These are phyloP conservation scores for Penicillium janthinellum DNA, from an alignment of 2,329 filamentous ascomycete species.

Conservation along the genomic window DNA sequence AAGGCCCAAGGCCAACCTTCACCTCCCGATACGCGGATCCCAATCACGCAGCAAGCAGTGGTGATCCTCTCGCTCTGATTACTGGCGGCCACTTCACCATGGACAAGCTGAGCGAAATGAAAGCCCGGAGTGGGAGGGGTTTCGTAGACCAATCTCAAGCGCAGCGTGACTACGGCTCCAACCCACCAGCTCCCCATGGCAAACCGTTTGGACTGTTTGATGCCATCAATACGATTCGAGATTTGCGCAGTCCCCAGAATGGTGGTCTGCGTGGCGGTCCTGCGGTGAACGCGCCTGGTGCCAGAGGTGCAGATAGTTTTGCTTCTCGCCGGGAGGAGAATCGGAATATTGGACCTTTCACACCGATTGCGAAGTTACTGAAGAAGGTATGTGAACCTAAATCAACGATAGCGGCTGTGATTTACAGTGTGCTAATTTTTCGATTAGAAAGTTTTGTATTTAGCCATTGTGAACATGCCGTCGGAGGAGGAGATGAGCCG, in stretches of 20 bases:
- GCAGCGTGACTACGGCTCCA: slow-evolving; percentile 7
- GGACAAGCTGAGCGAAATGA: slow-evolving; percentile 13
- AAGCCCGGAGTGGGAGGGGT: slow-evolving; percentile 11
- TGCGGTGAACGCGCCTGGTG: neutral
- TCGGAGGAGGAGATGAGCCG: slow-evolving; percentile 45
- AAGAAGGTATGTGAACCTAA: slow-evolving; percentile 27
- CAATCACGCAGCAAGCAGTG: slow-evolving; percentile 54
- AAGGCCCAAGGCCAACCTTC: slow-evolving; percentile 42
- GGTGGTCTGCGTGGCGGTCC: neutral
- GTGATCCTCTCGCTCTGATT: slow-evolving; percentile 50
- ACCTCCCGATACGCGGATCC: slow-evolving; percentile 55
- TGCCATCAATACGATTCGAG: slow-evolving; percentile 5
- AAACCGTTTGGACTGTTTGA: slow-evolving; percentile 6
- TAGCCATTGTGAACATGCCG: slow-evolving; percentile 57
- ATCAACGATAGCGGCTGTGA: neutral
- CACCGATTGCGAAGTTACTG: slow-evolving; percentile 29
- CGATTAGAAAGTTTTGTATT: slow-evolving; percentile 51
- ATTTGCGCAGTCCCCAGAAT: slow-evolving; percentile 1
- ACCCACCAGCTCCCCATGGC: slow-evolving; percentile 15
- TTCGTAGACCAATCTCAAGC: neutral
- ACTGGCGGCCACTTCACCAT: slow-evolving; percentile 49
- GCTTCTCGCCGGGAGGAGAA: neutral
- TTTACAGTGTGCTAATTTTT: neutral
- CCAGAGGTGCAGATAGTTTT: neutral
- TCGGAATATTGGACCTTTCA: slow-evolving; percentile 4